phyloP scores from a whole-genome alignment of 768 basidiomycete genomes.

The Lactarius tabidus region DNA sequence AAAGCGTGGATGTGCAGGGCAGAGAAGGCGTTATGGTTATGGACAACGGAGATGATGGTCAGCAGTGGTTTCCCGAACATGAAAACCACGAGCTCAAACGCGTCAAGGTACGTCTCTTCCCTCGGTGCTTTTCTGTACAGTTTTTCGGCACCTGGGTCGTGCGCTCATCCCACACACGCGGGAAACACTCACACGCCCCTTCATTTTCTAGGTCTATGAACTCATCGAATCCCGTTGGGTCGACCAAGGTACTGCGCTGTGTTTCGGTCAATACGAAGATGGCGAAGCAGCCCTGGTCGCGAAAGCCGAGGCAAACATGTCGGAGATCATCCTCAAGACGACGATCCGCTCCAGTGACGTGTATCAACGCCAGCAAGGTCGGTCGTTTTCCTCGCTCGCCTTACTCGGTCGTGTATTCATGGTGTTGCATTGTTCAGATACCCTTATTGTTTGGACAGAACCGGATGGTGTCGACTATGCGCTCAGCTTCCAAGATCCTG shows the following conservation, averaged over 20 bases:
- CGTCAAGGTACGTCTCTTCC: conserved; percentile 60
- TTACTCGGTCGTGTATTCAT: conserved; percentile 9
- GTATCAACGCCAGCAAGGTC: conserved; percentile 84
- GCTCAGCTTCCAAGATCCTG: conserved; percentile 92
- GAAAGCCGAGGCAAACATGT: conserved; percentile 70
- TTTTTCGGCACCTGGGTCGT: conserved; percentile 23
- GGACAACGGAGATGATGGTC: conserved; percentile 48
- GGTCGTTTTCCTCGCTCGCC: conserved; percentile 28
- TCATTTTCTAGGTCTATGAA: conserved; percentile 75
- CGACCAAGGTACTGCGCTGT: conserved; percentile 96
- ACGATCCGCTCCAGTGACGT: conserved; percentile 79
- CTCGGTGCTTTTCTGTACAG: conserved; percentile 25
- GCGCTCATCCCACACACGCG: conserved; percentile 28
- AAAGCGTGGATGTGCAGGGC: conserved; percentile 43
- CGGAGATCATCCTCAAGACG: conserved; percentile 72
- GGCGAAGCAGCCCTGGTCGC: conserved; percentile 80
- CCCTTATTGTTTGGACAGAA: conserved; percentile 98
- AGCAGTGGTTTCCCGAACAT: conserved; percentile 57
- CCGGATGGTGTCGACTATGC: conserved; percentile 93
- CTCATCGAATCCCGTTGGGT: conserved; percentile 88
- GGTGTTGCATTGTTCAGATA: conserved; percentile 51
- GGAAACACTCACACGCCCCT: conserved; percentile 13
- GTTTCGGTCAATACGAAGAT: conserved; percentile 82
- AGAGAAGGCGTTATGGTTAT: conserved; percentile 39
- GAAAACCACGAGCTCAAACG: conserved; percentile 73